These are phyloP conservation scores for Solanum appendiculatum DNA, from an alignment of 257 asterid genomes.

Conservation along the genomic window DNA sequence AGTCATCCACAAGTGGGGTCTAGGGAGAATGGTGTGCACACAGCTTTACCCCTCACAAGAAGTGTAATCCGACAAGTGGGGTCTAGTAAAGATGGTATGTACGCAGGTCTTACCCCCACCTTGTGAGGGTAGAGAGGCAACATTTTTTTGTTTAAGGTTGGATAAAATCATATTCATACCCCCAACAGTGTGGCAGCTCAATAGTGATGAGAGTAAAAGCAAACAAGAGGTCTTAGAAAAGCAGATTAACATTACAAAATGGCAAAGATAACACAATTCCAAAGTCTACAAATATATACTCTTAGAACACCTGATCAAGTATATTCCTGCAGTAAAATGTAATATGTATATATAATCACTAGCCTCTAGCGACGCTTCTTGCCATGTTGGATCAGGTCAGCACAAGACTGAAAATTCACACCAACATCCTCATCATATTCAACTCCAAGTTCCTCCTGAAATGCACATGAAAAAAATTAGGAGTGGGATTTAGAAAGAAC, in stretches of 20 bases:
- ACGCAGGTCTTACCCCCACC: neutral
- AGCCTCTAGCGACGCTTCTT: slow-evolving; percentile 50
- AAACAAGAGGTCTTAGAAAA: neutral
- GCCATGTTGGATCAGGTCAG: slow-evolving; percentile 41
- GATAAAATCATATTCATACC: neutral
- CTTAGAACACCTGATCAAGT: neutral
- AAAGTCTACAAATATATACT: neutral
- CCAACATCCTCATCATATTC: slow-evolving; percentile 91
- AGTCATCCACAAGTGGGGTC: neutral
- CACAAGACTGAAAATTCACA: slow-evolving; percentile 64
- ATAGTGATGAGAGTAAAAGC: neutral
- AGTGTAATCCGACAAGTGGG: neutral
- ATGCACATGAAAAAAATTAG: neutral
- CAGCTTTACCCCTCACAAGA: neutral
- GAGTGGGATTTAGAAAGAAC: neutral
- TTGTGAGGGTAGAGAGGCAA: neutral
- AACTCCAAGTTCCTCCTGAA: slow-evolving; percentile 86
- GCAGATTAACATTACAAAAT: neutral
- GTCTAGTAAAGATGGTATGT: neutral
- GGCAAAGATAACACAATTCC: neutral
- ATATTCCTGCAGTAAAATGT: neutral
- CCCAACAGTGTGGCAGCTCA: neutral
- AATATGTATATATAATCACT: neutral
- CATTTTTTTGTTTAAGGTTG: neutral
- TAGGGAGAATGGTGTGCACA: neutral